Conservation (phyloP, 257 asterid genomes). For the Nicotiana noctiflora region DNA sequence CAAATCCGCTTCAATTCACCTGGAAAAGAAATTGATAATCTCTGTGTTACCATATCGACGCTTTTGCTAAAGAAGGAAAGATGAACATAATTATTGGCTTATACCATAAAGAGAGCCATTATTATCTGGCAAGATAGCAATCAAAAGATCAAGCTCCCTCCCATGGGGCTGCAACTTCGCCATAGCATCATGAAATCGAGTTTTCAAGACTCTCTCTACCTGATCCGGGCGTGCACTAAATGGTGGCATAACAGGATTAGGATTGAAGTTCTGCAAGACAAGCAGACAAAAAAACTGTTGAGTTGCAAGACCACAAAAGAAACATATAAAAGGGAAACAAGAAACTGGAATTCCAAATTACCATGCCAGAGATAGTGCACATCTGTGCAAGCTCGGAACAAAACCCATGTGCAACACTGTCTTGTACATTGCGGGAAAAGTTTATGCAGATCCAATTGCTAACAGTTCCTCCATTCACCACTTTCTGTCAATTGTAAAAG, state of each 20-base stretch:
- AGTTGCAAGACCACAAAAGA: background rate
- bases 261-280: conserved; percentile 52
- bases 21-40: conserved; percentile 3
- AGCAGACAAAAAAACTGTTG: background rate
- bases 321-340: background rate
- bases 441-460: conserved; percentile 82
- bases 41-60: background rate
- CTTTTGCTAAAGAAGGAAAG: too few species aligned
- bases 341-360: conserved; percentile 13
- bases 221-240: conserved; percentile 67
- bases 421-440: conserved; percentile 74
- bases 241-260: conserved; percentile 74
- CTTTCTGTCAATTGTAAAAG: conserved; percentile 46
- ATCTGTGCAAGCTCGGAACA: conserved; percentile 90
- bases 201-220: conserved; percentile 72
- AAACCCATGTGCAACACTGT: conserved; percentile 51
- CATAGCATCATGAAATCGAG: conserved; percentile 67
- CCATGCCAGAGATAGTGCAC: conserved; percentile 98
- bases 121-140: conserved; percentile 86
- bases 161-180: conserved; percentile 42
- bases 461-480: conserved; percentile 94
- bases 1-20: conserved; percentile 92
- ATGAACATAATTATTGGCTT: background rate
- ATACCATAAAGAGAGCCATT: conserved; percentile 95
- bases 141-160: conserved; percentile 84